phyloP scores from a whole-genome alignment of 2,329 filamentous ascomycete genomes.

The Aspergillus udagawae region DNA sequence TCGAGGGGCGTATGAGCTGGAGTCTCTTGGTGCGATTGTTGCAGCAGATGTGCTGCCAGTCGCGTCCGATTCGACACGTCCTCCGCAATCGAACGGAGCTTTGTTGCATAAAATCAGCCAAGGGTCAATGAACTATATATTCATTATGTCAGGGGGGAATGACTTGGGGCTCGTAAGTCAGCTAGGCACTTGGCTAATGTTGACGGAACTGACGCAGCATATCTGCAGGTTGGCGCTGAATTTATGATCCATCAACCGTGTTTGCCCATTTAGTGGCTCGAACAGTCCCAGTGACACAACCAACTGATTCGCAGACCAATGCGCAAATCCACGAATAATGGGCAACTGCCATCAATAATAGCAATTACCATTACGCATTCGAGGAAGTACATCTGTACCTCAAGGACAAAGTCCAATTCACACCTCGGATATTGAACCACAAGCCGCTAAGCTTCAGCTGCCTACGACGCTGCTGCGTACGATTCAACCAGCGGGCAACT shows the following conservation, averaged over 20 bases:
- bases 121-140: too few relatives aligned
- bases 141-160: too few relatives aligned
- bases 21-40: too few relatives aligned
- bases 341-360: not conserved
- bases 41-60: constrained; percentile 1
- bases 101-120: not conserved
- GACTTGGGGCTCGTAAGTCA: constrained; percentile 4
- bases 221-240: constrained; percentile 17
- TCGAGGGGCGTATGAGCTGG: constrained; percentile 19
- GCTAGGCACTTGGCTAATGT: not conserved
- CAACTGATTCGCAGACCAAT: constrained; percentile 18
- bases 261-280: constrained; percentile 9
- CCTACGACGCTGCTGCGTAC: constrained; percentile 18
- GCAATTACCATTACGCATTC: constrained; percentile 25
- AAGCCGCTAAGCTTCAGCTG: constrained; percentile 18
- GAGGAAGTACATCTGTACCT: constrained; percentile 24
- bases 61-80: constrained; percentile 18
- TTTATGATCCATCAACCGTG: constrained; percentile 22
- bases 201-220: not conserved
- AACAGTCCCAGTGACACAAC: constrained; percentile 5
- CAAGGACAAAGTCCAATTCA: constrained; percentile 25
- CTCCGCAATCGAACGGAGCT: not conserved
- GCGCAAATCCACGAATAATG: not conserved
- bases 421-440: constrained; percentile 11
- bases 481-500: not conserved